phyloP scores from a whole-genome alignment of 1,139 yeast species.

The Zygoascus meyerae region DNA sequence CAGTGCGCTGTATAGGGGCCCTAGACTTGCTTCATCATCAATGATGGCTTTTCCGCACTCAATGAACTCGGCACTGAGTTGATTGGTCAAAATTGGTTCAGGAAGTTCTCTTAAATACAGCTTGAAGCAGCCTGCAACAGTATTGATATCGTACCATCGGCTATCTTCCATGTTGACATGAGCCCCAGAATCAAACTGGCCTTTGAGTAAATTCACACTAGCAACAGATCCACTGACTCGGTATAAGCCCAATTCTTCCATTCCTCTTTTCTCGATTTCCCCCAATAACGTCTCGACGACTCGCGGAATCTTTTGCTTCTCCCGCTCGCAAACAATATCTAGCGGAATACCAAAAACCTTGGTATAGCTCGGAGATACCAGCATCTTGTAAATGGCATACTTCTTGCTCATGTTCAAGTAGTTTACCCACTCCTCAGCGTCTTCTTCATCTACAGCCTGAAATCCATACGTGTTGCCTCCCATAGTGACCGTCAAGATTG shows the following conservation, averaged over 20 bases:
- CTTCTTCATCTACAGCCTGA: conserved; percentile 62
- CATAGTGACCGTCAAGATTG: conserved; percentile 53
- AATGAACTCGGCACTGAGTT: conserved; percentile 49
- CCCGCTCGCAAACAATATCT: conserved; percentile 66
- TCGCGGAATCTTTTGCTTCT: conserved; percentile 54
- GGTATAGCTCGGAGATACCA: conserved; percentile 28
- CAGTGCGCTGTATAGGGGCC: conserved; percentile 28
- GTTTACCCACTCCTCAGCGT: conserved; percentile 71
- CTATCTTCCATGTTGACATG: conserved; percentile 60
- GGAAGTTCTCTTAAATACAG: conserved; percentile 82
- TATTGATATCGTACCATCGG: conserved; percentile 75
- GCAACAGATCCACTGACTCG: conserved; percentile 87
- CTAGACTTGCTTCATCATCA: conserved; percentile 12
- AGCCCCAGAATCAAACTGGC: conserved; percentile 68
- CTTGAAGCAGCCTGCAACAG: conserved; percentile 86
- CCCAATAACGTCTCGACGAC: conserved; percentile 59
- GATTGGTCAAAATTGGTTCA: conserved; percentile 69
- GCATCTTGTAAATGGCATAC: conserved; percentile 29
- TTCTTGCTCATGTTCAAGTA: conserved; percentile 39
- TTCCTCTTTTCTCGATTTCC: conserved; percentile 76
- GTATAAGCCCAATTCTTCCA: conserved; percentile 87
- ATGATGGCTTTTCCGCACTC: conserved; percentile 20
- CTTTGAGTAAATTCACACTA: conserved; percentile 63
- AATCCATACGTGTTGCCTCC: conserved; percentile 52
- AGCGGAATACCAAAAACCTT: conserved; percentile 89